Conservation (phyloP, 768 basidiomycete species). For the Naematelia aurantialba region DNA sequence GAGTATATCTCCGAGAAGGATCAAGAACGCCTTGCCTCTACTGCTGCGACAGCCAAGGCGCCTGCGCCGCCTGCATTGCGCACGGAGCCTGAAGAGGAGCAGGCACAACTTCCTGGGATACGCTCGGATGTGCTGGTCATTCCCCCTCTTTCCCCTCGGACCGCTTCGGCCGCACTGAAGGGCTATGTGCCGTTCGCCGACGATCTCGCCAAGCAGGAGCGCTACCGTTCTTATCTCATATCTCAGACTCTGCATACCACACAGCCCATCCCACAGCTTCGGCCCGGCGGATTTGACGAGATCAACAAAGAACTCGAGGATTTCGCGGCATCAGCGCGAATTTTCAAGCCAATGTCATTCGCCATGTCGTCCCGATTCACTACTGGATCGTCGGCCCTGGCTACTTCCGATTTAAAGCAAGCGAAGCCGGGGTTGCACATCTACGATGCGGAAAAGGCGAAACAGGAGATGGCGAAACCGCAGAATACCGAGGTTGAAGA, state of each 20-base stretch:
- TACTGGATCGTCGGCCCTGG: constrained; percentile 59
- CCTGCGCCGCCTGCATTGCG: constrained; percentile 15
- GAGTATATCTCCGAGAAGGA: constrained; percentile 92
- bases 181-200: constrained; percentile 85
- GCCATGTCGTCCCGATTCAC: constrained; percentile 96
- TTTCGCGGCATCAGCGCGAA: constrained; percentile 76
- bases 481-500: constrained; percentile 53
- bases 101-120: constrained; percentile 32
- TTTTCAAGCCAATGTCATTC: constrained; percentile 87
- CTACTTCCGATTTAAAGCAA: constrained; percentile 45
- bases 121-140: constrained; percentile 54
- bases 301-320: constrained; percentile 80
- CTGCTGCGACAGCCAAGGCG: constrained; percentile 23
- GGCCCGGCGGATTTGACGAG: constrained; percentile 63
- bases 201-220: constrained; percentile 68
- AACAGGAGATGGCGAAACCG: constrained; percentile 50
- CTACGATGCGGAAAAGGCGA: constrained; percentile 50
- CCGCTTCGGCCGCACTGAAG: constrained; percentile 77
- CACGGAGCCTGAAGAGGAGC: constrained; percentile 22
- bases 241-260: constrained; percentile 60
- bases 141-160: constrained; percentile 66
- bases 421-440: constrained; percentile 52
- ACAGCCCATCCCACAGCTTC: constrained; percentile 55
- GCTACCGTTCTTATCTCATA: constrained; percentile 76
- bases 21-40: constrained; percentile 66